Percentiles rank a stretch among this genome's conserved stretches.
These are phyloP conservation scores for Ophiocordyceps camponoti-rufipedis DNA, from an alignment of 2,329 filamentous ascomycete species.

Conservation along the genomic window DNA sequence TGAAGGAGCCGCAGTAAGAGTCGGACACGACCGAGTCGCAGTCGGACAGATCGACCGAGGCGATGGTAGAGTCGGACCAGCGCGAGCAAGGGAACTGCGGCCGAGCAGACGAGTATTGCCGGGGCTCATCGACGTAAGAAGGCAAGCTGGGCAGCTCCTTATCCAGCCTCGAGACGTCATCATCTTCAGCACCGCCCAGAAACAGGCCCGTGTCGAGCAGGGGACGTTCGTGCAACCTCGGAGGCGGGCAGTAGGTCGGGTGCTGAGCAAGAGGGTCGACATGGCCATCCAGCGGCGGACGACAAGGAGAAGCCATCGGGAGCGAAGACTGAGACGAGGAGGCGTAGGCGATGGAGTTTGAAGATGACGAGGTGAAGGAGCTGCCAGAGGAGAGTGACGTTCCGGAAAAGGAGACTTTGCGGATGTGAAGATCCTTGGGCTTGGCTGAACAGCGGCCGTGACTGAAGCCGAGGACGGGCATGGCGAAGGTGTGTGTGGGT, in stretches of 20 bases:
- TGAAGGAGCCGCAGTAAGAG: constrained; percentile 5
- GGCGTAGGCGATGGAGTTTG: constrained; percentile 7
- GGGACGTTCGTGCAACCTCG: constrained; percentile 17
- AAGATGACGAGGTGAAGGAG: constrained; percentile 14
- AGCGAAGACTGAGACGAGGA: constrained; percentile 9
- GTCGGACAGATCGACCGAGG: constrained; percentile 10
- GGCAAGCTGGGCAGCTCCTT: background rate
- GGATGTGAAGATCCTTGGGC: constrained; percentile 19
- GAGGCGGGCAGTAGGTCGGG: constrained; percentile 17
- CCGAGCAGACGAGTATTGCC: constrained; percentile 14
- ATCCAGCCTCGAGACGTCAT: background rate
- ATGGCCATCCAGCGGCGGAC: constrained; percentile 1
- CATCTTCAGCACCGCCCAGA: background rate
- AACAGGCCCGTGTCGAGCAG: constrained; percentile 7
- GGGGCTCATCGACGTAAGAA: background rate
- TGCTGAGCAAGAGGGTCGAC: constrained; percentile 17
- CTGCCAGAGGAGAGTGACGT: constrained; percentile 18
- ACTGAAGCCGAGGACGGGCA: constrained; percentile 18
- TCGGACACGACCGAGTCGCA: background rate
- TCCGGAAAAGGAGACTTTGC: constrained; percentile 22
- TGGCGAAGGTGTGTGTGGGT: constrained; percentile 5
- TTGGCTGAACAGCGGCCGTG: constrained; percentile 14
- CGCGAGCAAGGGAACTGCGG: constrained; percentile 17
- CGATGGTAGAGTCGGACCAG: constrained; percentile 25
- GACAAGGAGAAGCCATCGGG: constrained; percentile 4